Percentiles rank a stretch among this genome's conserved stretches.
Evolutionary conservation across 1,284 basidiomycete species (phyloP).

Genomic region (Athelia psychrophila): DNA sequence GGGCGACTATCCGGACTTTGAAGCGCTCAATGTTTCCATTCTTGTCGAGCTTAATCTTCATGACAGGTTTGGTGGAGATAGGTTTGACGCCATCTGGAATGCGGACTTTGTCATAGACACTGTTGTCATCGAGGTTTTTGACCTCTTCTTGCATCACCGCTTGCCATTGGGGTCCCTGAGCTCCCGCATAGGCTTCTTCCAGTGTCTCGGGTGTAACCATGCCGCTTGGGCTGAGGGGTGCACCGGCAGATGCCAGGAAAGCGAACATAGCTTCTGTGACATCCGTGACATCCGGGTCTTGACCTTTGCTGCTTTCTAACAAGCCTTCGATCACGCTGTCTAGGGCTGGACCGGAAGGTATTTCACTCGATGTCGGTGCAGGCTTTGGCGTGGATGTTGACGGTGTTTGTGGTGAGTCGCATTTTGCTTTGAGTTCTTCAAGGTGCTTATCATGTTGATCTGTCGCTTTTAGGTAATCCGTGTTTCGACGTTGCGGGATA

Average conservation of each 20-base stretch:
- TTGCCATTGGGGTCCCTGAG: slow-evolving; percentile 13
- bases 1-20: slow-evolving; percentile 37
- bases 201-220: background rate
- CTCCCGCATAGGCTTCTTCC: background rate
- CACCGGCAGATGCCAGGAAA: background rate
- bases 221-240: background rate
- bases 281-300: background rate
- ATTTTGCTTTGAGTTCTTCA: background rate
- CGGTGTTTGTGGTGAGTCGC: background rate
- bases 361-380: background rate
- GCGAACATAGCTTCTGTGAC: background rate
- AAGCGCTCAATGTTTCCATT: slow-evolving; percentile 26
- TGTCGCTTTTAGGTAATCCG: background rate
- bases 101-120: slow-evolving; percentile 5
- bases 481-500: background rate
- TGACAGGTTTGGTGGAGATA: slow-evolving; percentile 29
- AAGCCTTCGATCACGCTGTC: background rate
- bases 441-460: background rate
- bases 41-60: slow-evolving; percentile 34
- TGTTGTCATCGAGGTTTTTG: slow-evolving; percentile 11
- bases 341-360: background rate
- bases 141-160: slow-evolving; percentile 20
- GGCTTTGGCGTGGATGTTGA: background rate
- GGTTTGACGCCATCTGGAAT: slow-evolving; percentile 8
- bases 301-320: background rate